phyloP scores from a whole-genome alignment of 2,329 filamentous ascomycete genomes.

The Immersiporthe knoxdaviesiana region DNA sequence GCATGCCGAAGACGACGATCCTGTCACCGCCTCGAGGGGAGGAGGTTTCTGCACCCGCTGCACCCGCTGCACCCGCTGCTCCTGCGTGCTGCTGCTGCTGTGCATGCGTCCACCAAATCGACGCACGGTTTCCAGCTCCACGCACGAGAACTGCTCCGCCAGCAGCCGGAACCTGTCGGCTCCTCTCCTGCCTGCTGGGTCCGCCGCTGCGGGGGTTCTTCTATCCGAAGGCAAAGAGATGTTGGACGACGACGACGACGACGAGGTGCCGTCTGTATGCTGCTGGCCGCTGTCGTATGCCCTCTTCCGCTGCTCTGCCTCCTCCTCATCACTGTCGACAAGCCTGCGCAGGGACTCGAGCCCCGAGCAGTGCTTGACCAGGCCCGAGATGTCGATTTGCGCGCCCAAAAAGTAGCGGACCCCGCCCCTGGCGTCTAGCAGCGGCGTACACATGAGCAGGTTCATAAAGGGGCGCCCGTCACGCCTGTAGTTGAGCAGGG shows the following conservation, averaged over 20 bases:
- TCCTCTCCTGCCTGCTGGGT: slow-evolving; percentile 42
- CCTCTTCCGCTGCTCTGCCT: slow-evolving; percentile 22
- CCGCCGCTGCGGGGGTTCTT: no score
- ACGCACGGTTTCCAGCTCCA: slow-evolving; percentile 67
- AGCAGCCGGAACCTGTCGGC: slow-evolving; percentile 65
- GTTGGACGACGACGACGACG: no score
- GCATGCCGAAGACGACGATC: slow-evolving; percentile 38
- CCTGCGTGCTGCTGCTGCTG: slow-evolving; percentile 37
- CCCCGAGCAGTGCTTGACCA: slow-evolving; percentile 68
- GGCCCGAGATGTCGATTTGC: slow-evolving; percentile 71
- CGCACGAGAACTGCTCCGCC: slow-evolving; percentile 69
- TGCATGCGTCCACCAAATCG: slow-evolving; percentile 68
- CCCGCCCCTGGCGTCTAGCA: slow-evolving; percentile 68
- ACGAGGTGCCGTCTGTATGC: background rate
- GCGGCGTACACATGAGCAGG: slow-evolving; percentile 71
- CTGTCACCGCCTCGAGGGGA: slow-evolving; percentile 27
- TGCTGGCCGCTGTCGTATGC: slow-evolving; percentile 12
- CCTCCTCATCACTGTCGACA: slow-evolving; percentile 41
- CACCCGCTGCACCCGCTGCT: slow-evolving; percentile 50
- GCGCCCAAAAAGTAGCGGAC: slow-evolving; percentile 72
- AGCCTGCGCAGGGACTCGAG: slow-evolving; percentile 64
- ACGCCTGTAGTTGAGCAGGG: slow-evolving; percentile 77
- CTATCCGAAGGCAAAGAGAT: background rate
- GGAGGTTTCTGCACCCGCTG: slow-evolving; percentile 49
- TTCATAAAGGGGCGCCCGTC: slow-evolving; percentile 80